Percentiles rank a stretch among this genome's conserved stretches.
Evolutionary conservation across 148 eudicot genomes (phyloP).

Genomic region (Arctostaphylos glauca): DNA sequence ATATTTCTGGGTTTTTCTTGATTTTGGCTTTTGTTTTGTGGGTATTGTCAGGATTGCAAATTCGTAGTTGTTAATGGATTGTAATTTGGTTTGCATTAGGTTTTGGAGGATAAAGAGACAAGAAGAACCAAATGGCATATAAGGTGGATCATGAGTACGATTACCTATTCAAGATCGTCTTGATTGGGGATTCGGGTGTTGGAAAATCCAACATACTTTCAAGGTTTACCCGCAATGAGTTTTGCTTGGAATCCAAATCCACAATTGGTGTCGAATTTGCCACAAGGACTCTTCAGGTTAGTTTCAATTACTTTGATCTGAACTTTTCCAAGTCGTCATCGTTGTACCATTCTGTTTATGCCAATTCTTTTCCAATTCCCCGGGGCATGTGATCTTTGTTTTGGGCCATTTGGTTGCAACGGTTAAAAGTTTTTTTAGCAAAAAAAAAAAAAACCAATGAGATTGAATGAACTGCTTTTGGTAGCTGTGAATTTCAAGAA

Average conservation of each 20-base stretch:
- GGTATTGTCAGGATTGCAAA: background rate
- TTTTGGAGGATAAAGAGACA: conserved; percentile 17
- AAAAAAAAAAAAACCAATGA: background rate
- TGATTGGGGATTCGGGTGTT: conserved; percentile 78
- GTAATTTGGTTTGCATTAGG: conserved; percentile 16
- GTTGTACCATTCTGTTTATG: background rate
- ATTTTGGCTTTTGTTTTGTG: background rate
- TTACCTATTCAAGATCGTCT: conserved; percentile 73
- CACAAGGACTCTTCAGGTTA: conserved; percentile 72
- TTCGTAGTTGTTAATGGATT: conserved; percentile 5
- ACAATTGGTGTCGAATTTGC: conserved; percentile 84
- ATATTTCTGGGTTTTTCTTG: background rate
- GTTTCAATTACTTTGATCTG: conserved; percentile 1
- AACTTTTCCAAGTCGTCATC: background rate
- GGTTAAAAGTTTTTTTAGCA: background rate
- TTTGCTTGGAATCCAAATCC: conserved; percentile 77
- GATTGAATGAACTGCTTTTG: background rate
- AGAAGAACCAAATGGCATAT: conserved; percentile 49
- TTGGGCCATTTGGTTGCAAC: background rate
- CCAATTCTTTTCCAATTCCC: background rate
- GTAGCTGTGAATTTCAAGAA: background rate
- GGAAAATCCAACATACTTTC: conserved; percentile 78
- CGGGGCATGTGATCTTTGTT: background rate
- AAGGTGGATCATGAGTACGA: conserved; percentile 74
- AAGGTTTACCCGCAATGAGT: conserved; percentile 72